Conservation (phyloP, 1,139 yeast genomes). For the Lodderomyces orthopsilosis region DNA sequence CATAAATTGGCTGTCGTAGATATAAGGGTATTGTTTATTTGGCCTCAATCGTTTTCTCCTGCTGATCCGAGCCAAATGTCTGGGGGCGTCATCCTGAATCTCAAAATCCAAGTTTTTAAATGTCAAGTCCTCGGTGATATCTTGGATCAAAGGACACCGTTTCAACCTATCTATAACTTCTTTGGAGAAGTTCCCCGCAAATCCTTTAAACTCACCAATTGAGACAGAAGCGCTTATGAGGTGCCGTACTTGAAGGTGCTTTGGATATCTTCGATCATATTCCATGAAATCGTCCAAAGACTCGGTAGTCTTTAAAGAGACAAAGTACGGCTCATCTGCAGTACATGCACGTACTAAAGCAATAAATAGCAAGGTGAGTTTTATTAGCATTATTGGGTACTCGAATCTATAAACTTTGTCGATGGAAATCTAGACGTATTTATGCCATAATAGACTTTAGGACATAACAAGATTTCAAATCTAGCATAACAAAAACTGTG, state of each 20-base stretch:
- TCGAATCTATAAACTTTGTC: background rate
- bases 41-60: constrained; percentile 38
- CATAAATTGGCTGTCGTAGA: constrained; percentile 23
- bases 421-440: background rate
- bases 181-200: constrained; percentile 56
- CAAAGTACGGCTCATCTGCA: constrained; percentile 19
- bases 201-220: constrained; percentile 64
- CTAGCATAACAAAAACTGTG: constrained; percentile 1
- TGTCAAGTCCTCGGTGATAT: constrained; percentile 56
- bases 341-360: background rate
- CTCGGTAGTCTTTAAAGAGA: constrained; percentile 26
- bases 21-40: constrained; percentile 20
- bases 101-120: constrained; percentile 44
- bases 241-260: constrained; percentile 36
- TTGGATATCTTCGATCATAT: constrained; percentile 34
- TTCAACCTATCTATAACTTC: constrained; percentile 47
- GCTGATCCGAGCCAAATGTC: constrained; percentile 67
- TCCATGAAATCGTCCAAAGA: constrained; percentile 39
- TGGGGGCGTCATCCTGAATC: constrained; percentile 51
- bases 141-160: constrained; percentile 50
- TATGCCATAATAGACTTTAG: background rate
- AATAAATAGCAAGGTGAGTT: background rate
- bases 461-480: constrained; percentile 3
- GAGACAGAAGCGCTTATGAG: constrained; percentile 45
- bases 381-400: constrained; percentile 1